Evolutionary conservation across 805 yeast species (phyloP).

Genomic region (Wickerhamiella galacta): DNA sequence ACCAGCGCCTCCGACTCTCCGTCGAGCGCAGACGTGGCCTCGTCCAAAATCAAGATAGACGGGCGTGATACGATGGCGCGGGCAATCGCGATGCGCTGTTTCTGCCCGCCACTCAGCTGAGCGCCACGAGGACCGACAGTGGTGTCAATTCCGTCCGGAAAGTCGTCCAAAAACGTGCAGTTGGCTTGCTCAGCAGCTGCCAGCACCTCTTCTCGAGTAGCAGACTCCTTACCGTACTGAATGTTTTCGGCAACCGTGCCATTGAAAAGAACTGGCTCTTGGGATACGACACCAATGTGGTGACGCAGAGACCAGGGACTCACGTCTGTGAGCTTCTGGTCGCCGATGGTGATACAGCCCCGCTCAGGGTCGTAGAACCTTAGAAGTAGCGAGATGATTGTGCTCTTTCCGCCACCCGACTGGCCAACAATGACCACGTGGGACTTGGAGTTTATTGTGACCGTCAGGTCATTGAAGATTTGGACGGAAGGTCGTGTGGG

Average conservation of each 20-base stretch:
- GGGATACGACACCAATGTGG: slow-evolving; percentile 78
- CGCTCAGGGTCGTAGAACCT: slow-evolving; percentile 65
- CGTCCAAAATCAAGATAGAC: slow-evolving; percentile 68
- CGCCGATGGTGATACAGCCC: slow-evolving; percentile 53
- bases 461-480: slow-evolving; percentile 44
- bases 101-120: slow-evolving; percentile 88
- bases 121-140: slow-evolving; percentile 75
- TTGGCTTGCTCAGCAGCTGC: slow-evolving; percentile 55
- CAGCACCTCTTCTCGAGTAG: slow-evolving; percentile 44
- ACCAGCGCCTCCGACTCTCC: slow-evolving; percentile 77
- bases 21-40: slow-evolving; percentile 89
- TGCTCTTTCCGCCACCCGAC: slow-evolving; percentile 92
- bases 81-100: slow-evolving; percentile 83
- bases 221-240: slow-evolving; percentile 47
- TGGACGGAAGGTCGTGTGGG: slow-evolving; percentile 66
- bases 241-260: slow-evolving; percentile 77
- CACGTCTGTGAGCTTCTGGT: slow-evolving; percentile 41
- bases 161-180: slow-evolving; percentile 52
- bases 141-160: slow-evolving; percentile 74
- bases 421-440: slow-evolving; percentile 92
- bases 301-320: slow-evolving; percentile 59
- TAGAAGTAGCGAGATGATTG: slow-evolving; percentile 60
- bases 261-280: slow-evolving; percentile 77
- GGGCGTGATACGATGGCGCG: slow-evolving; percentile 71
- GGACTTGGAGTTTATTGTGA: slow-evolving; percentile 59